Base-by-base conservation (phyloP, 805 yeast genomes). In the Starmerella asiatica region DNA sequence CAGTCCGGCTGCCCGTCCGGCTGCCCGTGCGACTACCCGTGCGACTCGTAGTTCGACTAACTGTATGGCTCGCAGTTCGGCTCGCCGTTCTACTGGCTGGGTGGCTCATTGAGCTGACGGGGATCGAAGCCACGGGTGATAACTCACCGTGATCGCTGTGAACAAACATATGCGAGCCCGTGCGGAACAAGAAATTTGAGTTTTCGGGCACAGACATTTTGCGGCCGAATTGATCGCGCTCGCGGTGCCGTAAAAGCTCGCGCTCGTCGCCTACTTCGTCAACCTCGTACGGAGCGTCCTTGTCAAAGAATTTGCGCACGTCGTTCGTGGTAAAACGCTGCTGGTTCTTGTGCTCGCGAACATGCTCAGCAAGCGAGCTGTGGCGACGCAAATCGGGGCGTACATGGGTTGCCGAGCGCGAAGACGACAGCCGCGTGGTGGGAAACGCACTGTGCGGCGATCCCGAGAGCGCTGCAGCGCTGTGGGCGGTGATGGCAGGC, bases 341-440 rank as follows among this genome's bases (percentile, higher is more conserved):
- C 2, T 30, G 35, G 15, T 9, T 18, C 21, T 43, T 44, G 31
- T 40, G 47, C 5, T 40, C 48, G 7, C 54, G 51, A 1, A 52
- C 51, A 3, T 48, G 14, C 19, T 50, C 52, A 4, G 54, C 54
- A 21, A 50, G 40, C 11, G 54, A 50, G 17, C 42, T 28, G 31
- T 44, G 37, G 2, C 52, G 44, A 23, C 23, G 30, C 26, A 50
- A 39, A 11, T 21, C 14, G 24, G 45, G 36, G 16, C 15, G 20
- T 3, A 23, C 9, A n/a, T n/a, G n/a, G n/a, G n/a, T n/a, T 7
- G 26, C 26, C 20, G 16, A 14, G 15, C 7, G 30, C 9, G 37
- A 21, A 17, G 29, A 21, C 14, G 6, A 15, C 5, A 11, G 36
- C 24, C 36, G 11, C 37, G 26, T 34, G 26, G 9, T 7, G 26